A percentile compares a stretch with the other conserved stretches of the same genome.
These are phyloP conservation scores for Schoenoplectus tabernaemontani DNA, from an alignment of 202 grass and related monocot species.

Conservation along the genomic window DNA sequence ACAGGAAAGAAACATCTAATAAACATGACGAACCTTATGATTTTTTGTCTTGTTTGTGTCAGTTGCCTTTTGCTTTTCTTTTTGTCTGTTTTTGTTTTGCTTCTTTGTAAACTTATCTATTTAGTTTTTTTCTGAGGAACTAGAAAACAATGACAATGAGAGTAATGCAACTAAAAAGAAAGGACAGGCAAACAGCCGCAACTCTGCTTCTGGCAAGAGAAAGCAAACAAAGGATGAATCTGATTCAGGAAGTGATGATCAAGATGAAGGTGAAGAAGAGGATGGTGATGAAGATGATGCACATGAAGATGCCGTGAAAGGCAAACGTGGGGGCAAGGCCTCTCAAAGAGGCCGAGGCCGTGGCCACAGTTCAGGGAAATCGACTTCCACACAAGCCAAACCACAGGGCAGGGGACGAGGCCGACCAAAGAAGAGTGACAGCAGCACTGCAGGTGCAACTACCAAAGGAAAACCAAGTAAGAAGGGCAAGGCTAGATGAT, in stretches of 20 bases:
- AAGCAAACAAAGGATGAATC: slow-evolving; percentile 22
- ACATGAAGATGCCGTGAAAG: not conserved
- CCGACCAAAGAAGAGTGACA: slow-evolving; percentile 22
- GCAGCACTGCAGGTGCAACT: not conserved
- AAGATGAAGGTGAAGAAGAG: slow-evolving; percentile 2
- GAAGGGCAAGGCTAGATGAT: slow-evolving; percentile 14
- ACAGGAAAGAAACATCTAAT: not conserved
- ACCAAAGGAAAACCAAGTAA: not conserved
- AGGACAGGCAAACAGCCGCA: not conserved
- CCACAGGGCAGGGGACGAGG: slow-evolving; percentile 16
- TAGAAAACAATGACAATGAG: slow-evolving; percentile 11
- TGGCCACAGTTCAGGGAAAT: slow-evolving; percentile 4
- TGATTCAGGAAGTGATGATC: not conserved
- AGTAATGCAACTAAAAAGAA: slow-evolving; percentile 11
- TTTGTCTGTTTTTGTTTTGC: not conserved
- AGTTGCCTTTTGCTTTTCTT: not conserved
- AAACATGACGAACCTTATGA: not conserved
- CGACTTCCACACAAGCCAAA: not conserved
- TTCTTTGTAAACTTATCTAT: not conserved
- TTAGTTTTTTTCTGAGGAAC: not conserved
- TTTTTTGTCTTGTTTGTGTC: not conserved
- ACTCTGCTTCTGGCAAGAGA: not conserved
- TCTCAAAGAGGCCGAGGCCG: slow-evolving; percentile 9
- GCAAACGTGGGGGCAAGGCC: slow-evolving; percentile 2
- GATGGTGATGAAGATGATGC: not conserved